Conservation (phyloP, 148 eudicot species). For the Camellia sinensis region DNA sequence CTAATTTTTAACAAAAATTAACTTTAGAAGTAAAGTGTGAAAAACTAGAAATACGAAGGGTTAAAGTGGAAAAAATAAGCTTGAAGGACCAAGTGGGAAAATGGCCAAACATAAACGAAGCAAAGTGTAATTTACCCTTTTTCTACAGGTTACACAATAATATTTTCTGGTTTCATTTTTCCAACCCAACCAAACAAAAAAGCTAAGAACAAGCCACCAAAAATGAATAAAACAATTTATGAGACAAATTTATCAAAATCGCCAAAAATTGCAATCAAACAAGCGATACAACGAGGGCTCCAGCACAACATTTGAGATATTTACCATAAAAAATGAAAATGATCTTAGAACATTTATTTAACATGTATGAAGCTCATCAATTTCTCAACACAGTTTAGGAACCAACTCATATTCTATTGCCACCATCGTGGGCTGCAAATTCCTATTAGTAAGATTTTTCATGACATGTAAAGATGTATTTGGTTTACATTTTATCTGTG, state of each 20-base stretch:
- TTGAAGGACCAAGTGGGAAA: no score
- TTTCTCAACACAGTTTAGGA: not conserved
- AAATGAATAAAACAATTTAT: not conserved
- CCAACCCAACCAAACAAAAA: not conserved
- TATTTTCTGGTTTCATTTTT: no score
- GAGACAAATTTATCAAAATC: not conserved
- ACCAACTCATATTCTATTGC: not conserved
- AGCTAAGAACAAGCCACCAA: not conserved
- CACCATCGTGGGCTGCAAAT: not conserved
- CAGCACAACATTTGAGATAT: not conserved
- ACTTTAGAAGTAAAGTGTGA: no score
- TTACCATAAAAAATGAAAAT: not conserved
- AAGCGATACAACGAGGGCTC: not conserved
- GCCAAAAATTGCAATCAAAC: not conserved
- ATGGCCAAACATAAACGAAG: fast-evolving
- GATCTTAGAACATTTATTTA: not conserved
- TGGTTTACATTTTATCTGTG: not conserved
- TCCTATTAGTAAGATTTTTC: not conserved
- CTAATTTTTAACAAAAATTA: no score
- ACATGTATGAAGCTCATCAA: not conserved
- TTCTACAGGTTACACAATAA: no score
- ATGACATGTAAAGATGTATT: not conserved
- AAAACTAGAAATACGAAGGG: no score
- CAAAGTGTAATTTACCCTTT: no score
- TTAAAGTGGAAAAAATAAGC: no score